Evolutionary conservation across 2,329 filamentous ascomycete genomes (phyloP).

Genomic region (Colletotrichum sp.): DNA sequence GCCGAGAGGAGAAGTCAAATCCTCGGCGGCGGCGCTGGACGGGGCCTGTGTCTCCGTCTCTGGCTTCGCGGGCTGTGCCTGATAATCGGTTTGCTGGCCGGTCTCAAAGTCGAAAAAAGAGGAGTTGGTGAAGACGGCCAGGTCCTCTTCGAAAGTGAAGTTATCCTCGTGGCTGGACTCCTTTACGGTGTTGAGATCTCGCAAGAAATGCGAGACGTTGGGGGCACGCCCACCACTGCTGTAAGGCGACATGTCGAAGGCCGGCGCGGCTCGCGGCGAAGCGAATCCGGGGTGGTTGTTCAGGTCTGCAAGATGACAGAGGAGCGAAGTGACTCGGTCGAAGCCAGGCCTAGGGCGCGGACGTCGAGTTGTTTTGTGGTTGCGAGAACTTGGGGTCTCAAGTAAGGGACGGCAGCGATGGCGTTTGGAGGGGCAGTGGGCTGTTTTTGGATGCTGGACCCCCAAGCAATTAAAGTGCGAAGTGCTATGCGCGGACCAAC

Average conservation of each 20-base stretch:
- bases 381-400: not conserved
- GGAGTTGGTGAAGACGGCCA: conserved; percentile 82
- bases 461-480: not conserved
- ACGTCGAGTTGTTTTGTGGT: conserved; percentile 14
- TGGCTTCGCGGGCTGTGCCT: conserved; percentile 52
- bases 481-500: not conserved
- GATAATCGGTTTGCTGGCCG: conserved; percentile 63
- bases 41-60: conserved; percentile 34
- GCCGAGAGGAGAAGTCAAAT: conserved; percentile 41
- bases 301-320: not conserved
- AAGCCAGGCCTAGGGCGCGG: not conserved
- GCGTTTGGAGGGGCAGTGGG: conserved; percentile 9
- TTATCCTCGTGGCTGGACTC: conserved; percentile 61
- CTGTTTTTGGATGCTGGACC: not conserved
- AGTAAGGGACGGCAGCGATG: not conserved
- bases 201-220: conserved; percentile 90
- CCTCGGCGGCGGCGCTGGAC: conserved; percentile 26
- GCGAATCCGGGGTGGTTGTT: not conserved
- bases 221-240: conserved; percentile 75
- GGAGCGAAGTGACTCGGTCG: conserved; percentile 3
- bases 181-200: conserved; percentile 79
- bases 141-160: conserved; percentile 71
- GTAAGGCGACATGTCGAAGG: conserved; percentile 68
- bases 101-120: conserved; percentile 82
- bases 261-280: conserved; percentile 1